Evolutionary conservation across 495 filamentous ascomycete species (phyloP).

Genomic region (Neurospora sp.): DNA sequence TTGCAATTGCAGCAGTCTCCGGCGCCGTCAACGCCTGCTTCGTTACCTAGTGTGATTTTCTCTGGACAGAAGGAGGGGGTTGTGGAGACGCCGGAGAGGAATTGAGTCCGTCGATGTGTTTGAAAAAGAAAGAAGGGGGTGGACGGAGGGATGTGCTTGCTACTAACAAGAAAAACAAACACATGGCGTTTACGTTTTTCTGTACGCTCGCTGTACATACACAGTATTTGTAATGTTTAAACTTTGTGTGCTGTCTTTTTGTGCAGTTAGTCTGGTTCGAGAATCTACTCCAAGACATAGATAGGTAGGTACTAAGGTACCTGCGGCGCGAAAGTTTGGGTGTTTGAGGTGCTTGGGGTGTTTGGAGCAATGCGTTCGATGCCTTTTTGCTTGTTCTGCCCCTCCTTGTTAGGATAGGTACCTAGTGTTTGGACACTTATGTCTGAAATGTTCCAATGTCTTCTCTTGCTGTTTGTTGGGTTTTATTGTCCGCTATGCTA

Average conservation of each 20-base stretch:
- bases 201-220: background rate
- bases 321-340: background rate
- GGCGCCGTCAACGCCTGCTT: background rate
- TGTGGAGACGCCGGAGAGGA: background rate
- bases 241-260: background rate
- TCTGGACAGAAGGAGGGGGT: background rate
- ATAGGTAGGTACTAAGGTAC: background rate
- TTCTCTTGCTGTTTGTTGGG: background rate
- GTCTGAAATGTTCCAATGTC: background rate
- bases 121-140: background rate
- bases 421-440: background rate
- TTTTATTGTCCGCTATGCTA: background rate
- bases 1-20: background rate
- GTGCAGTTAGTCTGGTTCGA: background rate
- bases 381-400: background rate
- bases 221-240: background rate
- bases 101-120: background rate
- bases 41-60: background rate
- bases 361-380: background rate
- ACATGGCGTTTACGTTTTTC: background rate
- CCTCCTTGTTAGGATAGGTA: background rate
- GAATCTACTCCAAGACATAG: background rate
- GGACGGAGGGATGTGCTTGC: background rate
- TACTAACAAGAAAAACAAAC: background rate
- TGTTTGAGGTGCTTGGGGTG: background rate